Evolutionary conservation across 768 basidiomycete genomes (phyloP), one percentile per base, ranked within the genome.

Genomic region (Leccinum subtestaceum): DNA sequence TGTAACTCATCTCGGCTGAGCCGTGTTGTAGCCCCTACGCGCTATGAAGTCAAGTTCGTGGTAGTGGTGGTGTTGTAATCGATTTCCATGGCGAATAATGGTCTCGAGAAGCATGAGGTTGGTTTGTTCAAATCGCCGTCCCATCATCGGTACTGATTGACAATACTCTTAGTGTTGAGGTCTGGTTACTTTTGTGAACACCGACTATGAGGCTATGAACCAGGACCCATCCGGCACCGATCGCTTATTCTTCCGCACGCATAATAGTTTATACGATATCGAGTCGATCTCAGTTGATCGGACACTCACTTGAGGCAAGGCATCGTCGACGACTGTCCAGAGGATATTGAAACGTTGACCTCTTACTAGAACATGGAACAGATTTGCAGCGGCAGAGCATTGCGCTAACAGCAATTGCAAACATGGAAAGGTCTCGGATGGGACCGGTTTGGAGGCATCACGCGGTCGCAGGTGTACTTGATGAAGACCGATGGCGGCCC

Each of bases 251-350:
- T 21, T 31, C 27, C 34, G 31, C 15, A 21, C 23, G 47, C 27
- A 36, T 15, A 15, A 36, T 36, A 36, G 36, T n/a, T 17, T n/a
- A 40, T n/a, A 40, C 17, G 34, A 34, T 34, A 12, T 40, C 38
- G 38, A 17, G 38, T 40, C n/a, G 49, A 55, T 64, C 55, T 48
- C 51, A 50, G 27, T 13, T 21, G 38, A 62, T 50, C 54, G 55
- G 40, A 7, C 25, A 29, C 36, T 38, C 40, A 25, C 34, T 43
- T 55, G 25, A 51, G 31, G 47, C 11, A 27, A 6, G 4, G 13
- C 11, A 47, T 55, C 43, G 11, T 49, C 25, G 13, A 36, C 53
- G 10, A 43, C n/a, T 43, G 40, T 19, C n/a, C 11, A 10, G 40
- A 43, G 10, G n/a, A 19, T 43, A 17, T 29, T 52, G 29, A 49